Evolutionary conservation across 139 green algal genomes (phyloP).

Genomic region (Chlorella sp.): DNA sequence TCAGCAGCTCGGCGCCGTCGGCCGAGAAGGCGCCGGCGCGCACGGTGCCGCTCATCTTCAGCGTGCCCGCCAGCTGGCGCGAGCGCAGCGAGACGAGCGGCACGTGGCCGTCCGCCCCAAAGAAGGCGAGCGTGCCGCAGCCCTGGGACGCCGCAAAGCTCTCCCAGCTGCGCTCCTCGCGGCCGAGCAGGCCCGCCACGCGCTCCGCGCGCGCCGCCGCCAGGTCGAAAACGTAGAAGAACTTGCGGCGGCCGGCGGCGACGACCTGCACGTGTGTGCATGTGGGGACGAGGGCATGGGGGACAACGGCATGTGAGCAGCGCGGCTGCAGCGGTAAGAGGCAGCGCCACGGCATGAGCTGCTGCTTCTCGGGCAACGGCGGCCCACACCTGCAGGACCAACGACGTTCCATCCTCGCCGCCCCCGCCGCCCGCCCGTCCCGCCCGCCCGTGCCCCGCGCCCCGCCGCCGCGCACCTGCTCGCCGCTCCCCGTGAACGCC

Average conservation of each 20-base stretch:
- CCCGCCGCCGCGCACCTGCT: conserved; percentile 17
- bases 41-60: conserved; percentile 89
- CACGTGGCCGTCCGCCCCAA: conserved; percentile 72
- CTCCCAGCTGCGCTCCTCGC: conserved; percentile 69
- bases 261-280: too few relatives aligned
- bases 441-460: too few relatives aligned
- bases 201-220: conserved; percentile 55
- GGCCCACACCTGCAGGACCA: too few relatives aligned
- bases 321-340: too few relatives aligned
- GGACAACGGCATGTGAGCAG: too few relatives aligned
- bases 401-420: too few relatives aligned
- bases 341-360: too few relatives aligned
- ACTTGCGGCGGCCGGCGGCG: conserved; percentile 69
- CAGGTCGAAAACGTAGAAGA: conserved; percentile 92
- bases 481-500: conserved; percentile 70
- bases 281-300: too few relatives aligned
- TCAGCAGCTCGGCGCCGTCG: conserved; percentile 72
- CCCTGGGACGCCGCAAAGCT: conserved; percentile 65
- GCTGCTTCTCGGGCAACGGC: too few relatives aligned
- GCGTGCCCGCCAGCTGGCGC: conserved; percentile 64
- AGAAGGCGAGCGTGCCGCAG: conserved; percentile 63
- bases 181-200: conserved; percentile 50
- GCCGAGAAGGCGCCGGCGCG: conserved; percentile 62
- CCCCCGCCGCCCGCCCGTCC: too few relatives aligned
- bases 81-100: conserved; percentile 74